These are phyloP conservation scores for Suillus sp. DNA, from an alignment of 768 basidiomycete genomes.

Conservation along the genomic window DNA sequence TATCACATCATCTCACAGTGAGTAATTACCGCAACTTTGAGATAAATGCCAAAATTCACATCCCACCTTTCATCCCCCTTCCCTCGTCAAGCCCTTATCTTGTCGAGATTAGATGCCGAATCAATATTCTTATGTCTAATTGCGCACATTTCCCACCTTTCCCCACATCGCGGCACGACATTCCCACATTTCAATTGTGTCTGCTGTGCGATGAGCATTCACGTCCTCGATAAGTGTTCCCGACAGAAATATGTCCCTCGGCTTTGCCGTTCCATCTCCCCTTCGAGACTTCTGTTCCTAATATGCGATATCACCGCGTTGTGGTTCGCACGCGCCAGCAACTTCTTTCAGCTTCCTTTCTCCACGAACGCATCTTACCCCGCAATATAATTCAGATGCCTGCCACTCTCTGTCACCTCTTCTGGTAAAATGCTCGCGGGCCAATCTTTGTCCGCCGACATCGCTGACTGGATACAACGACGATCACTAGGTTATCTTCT, in stretches of 20 bases:
- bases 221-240: slow-evolving; percentile 10
- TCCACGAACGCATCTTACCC: slow-evolving; percentile 4
- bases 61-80: slow-evolving; percentile 10
- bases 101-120: slow-evolving; percentile 15
- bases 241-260: slow-evolving; percentile 8
- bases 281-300: slow-evolving; percentile 21
- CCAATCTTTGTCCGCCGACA: neutral
- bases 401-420: neutral
- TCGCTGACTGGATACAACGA: neutral
- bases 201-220: slow-evolving; percentile 15
- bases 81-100: slow-evolving; percentile 4
- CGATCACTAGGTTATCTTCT: neutral
- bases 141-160: slow-evolving; percentile 20
- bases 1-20: slow-evolving; percentile 10
- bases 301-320: slow-evolving; percentile 23
- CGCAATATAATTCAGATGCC: slow-evolving; percentile 7
- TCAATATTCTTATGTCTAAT: slow-evolving; percentile 15
- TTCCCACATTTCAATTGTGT: slow-evolving; percentile 15
- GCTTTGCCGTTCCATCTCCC: slow-evolving; percentile 25
- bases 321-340: slow-evolving; percentile 10
- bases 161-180: slow-evolving; percentile 29
- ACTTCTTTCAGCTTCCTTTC: slow-evolving; percentile 6
- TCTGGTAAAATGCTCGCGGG: neutral
- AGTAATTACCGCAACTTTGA: neutral
- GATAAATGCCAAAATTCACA: slow-evolving; percentile 1